Percentiles rank a stretch among this genome's conserved stretches.
Evolutionary conservation across 1,284 basidiomycete genomes (phyloP).

Genomic region (Coniferiporia sulphurascens): DNA sequence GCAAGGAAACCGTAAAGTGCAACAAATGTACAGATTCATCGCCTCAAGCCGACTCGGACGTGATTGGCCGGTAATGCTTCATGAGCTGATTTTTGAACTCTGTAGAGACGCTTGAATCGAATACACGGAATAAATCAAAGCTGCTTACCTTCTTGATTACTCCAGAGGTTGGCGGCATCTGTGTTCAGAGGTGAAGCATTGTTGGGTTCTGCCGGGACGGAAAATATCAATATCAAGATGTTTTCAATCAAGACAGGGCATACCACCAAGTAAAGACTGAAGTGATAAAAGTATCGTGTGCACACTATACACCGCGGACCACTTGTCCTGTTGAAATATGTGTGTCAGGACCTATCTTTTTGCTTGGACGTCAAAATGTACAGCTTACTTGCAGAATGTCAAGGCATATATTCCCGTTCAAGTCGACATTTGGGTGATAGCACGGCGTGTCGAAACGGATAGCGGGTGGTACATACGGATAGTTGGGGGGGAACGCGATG

Average conservation of each 20-base stretch:
- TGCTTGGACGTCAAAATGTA: not conserved
- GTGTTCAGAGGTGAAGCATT: conserved; percentile 82
- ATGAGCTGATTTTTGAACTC: conserved; percentile 70
- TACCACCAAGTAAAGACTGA: conserved; percentile 80
- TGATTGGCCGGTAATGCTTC: conserved; percentile 66
- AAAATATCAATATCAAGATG: not conserved
- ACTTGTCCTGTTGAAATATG: conserved; percentile 61
- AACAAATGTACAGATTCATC: not conserved
- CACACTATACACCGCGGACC: conserved; percentile 87
- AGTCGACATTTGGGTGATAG: conserved; percentile 84
- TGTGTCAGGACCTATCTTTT: not conserved
- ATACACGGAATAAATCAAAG: not conserved
- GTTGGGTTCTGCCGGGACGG: conserved; percentile 66
- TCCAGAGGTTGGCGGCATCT: conserved; percentile 78
- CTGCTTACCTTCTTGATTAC: conserved; percentile 52
- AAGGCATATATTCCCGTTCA: conserved; percentile 75
- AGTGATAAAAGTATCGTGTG: conserved; percentile 84
- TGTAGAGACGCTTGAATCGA: conserved; percentile 24
- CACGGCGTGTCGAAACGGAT: conserved; percentile 82
- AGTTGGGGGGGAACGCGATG: conserved; percentile 77
- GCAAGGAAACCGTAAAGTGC: conserved; percentile 3
- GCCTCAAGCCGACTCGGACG: conserved; percentile 38
- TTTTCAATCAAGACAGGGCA: conserved; percentile 22
- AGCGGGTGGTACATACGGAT: conserved; percentile 76
- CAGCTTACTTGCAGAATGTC: conserved; percentile 74